A percentile compares a stretch with the other conserved stretches of the same genome.
These are phyloP conservation scores for Solanum okadae DNA, from an alignment of 257 asterid species.

Conservation along the genomic window DNA sequence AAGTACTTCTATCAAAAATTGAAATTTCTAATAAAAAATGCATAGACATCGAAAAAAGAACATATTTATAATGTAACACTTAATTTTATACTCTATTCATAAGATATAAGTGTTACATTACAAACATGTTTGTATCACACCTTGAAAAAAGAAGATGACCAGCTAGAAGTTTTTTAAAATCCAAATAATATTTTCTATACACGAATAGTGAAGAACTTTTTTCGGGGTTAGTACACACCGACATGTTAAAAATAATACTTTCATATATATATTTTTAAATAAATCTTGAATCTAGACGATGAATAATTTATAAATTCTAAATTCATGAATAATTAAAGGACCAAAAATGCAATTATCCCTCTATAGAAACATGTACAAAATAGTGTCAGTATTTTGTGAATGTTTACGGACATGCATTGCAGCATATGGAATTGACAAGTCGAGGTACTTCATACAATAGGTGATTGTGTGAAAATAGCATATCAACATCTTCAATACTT, in stretches of 20 bases:
- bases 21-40: neutral
- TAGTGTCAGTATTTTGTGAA: neutral
- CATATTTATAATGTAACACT: neutral
- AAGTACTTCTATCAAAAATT: neutral
- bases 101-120: neutral
- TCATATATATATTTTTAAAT: neutral
- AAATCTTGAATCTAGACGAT: neutral
- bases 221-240: neutral
- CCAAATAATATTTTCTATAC: too few species aligned
- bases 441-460: neutral
- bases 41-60: neutral
- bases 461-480: neutral
- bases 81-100: neutral
- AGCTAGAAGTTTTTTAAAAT: too few species aligned
- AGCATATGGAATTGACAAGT: neutral
- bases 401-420: neutral
- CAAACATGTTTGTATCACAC: neutral
- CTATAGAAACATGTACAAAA: neutral
- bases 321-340: neutral
- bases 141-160: neutral
- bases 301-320: neutral
- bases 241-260: neutral
- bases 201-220: neutral
- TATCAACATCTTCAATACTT: neutral
- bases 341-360: neutral